phyloP scores from a whole-genome alignment of 2,329 filamentous ascomycete species.

The Colletotrichum sp. region DNA sequence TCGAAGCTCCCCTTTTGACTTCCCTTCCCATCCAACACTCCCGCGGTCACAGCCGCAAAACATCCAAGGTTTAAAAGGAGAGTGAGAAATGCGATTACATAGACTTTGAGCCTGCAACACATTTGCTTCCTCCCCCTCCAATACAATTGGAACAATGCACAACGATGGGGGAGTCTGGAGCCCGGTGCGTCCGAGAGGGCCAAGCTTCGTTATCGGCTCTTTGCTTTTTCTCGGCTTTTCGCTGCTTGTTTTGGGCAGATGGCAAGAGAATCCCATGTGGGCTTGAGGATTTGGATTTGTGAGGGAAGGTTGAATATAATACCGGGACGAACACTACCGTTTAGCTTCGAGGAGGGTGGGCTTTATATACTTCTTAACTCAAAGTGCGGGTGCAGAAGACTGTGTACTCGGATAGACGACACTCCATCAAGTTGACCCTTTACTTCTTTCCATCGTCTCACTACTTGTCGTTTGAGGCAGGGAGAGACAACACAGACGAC shows the following conservation, averaged over 20 bases:
- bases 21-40: background rate
- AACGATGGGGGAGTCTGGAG: background rate
- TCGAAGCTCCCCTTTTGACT: background rate
- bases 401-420: background rate
- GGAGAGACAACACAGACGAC: background rate
- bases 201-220: background rate
- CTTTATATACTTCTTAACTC: background rate
- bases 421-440: background rate
- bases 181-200: background rate
- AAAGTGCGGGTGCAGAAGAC: background rate
- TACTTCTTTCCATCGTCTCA: background rate
- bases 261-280: background rate
- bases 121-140: background rate
- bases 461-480: background rate
- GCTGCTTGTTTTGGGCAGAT: background rate
- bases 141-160: background rate
- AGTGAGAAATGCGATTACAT: background rate
- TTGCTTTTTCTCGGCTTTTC: background rate
- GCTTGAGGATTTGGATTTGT: background rate
- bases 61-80: background rate
- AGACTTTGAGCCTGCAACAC: background rate
- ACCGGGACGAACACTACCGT: background rate
- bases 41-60: background rate
- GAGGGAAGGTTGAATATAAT: background rate
- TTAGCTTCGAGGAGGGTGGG: background rate